Base-by-base conservation (phyloP, 129 eudicot genomes). In the Flaveria sonorensis region DNA sequence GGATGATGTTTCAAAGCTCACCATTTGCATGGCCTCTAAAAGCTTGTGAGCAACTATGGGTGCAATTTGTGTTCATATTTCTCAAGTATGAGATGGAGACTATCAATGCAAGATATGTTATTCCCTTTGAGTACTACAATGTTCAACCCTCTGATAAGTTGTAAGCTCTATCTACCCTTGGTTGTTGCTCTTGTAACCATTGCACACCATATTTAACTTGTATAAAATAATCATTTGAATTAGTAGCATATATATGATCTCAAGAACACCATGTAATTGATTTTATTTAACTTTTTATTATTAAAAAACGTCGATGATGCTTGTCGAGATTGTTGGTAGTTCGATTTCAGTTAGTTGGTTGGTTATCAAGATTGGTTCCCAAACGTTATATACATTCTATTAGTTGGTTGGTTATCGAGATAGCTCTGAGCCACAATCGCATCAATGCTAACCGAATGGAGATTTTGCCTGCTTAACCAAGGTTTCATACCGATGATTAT, bases 61-160 rank as follows among this genome's bases (percentile, higher is more conserved):
- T 80, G 51, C 8, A 64, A 10, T 80, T 80, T 46, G 79, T 65
- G 16, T 73, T 80, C 75, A 13, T 74, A 59, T 80, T 80, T 55
- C 79, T 80, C 3, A 80, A 66, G 51, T 66, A 73, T 55, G 79
- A 80, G 63, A 80, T 80, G 79, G 83, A 80, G 70, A 73, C 79
- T 1, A 68, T 80, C 9, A 45, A 80, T 18, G 75, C 84, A 43
- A 18, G n/a, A 26, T 80, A 80, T 67, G 84, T 80, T 53, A 73
- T 80, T 53, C 84, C 84, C 15, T 80, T 66, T 45, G 79, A 80
- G 61, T 80, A 80, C 75, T 80, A 80, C 75, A 80, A 73, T 13
- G 70, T 80, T 32, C 75, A 57, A 56, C 75, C 79, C 12, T 3
- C 66, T 66, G 62, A 73, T 26, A 73, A 68, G 73, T 79, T 79